These are phyloP conservation scores for Cercospora brassicicola DNA, from an alignment of 2,329 filamentous ascomycete species.

Conservation along the genomic window DNA sequence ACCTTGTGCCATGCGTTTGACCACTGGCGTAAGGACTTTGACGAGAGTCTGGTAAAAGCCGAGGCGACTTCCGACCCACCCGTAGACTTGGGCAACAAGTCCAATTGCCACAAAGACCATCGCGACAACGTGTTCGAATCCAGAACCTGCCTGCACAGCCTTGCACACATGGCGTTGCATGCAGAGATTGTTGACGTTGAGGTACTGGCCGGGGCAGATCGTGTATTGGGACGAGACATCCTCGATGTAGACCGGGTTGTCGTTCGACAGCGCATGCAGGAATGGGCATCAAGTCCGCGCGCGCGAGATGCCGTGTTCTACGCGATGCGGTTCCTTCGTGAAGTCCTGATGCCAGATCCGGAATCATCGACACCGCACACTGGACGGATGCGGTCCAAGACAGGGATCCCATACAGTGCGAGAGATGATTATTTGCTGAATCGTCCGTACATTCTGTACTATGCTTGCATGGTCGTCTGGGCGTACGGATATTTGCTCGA, in stretches of 20 bases:
- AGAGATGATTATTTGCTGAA: constrained; percentile 88
- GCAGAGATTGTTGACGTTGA: constrained; percentile 97
- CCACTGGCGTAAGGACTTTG: constrained; percentile 89
- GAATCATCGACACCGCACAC: not conserved
- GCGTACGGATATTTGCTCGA: constrained; percentile 90
- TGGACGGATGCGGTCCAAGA: constrained; percentile 34
- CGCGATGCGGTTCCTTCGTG: constrained; percentile 80
- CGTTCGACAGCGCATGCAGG: constrained; percentile 80
- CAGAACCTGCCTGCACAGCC: constrained; percentile 82
- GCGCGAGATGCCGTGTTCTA: constrained; percentile 91
- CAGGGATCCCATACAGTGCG: constrained; percentile 65
- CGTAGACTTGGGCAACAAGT: constrained; percentile 37
- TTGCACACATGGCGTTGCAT: constrained; percentile 97
- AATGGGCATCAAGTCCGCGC: constrained; percentile 86
- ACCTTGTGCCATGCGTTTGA: constrained; percentile 86
- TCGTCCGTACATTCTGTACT: constrained; percentile 92
- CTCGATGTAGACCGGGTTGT: constrained; percentile 76
- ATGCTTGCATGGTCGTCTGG: constrained; percentile 90
- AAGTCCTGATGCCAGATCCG: constrained; percentile 68
- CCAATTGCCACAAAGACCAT: constrained; percentile 38
- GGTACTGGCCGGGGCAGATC: constrained; percentile 85
- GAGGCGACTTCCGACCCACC: constrained; percentile 47
- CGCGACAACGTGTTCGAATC: constrained; percentile 81
- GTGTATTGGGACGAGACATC: constrained; percentile 81
- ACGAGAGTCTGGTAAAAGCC: constrained; percentile 65